These are phyloP conservation scores for Planoprotostelium fungivorum DNA, from an alignment of 78 protist genomes.

Conservation along the genomic window DNA sequence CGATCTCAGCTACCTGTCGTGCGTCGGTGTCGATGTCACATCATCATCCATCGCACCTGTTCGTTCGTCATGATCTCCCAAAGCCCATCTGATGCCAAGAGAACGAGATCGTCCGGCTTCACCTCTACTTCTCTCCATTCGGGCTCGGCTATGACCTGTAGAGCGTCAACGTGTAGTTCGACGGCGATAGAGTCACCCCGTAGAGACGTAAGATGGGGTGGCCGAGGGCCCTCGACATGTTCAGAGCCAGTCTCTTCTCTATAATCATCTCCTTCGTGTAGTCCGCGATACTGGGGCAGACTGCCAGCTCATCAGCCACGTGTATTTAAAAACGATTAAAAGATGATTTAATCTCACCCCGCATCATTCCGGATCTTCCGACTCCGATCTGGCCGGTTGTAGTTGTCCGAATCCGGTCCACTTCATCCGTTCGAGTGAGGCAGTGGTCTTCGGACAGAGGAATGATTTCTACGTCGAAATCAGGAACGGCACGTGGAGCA, in stretches of 20 bases:
- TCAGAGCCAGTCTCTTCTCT: constrained; percentile 27
- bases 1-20: background rate
- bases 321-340: too few species aligned
- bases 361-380: too few species aligned
- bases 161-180: background rate
- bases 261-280: constrained; percentile 8
- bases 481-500: too few species aligned
- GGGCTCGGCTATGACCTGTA: background rate
- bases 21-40: too few species aligned
- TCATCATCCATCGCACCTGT: too few species aligned
- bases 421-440: too few species aligned
- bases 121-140: background rate
- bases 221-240: constrained; percentile 49
- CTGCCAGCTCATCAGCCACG: too few species aligned
- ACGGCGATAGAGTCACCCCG: constrained; percentile 23
- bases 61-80: background rate
- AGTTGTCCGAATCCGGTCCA: too few species aligned
- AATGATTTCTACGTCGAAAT: too few species aligned
- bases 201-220: constrained; percentile 30
- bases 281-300: constrained; percentile 12
- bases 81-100: background rate
- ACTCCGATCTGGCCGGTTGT: too few species aligned
- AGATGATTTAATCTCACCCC: too few species aligned
- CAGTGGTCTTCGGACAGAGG: too few species aligned
- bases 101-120: background rate